Conservation (phyloP, 306 rosid species). For the Herpetospermum pedunculosum region DNA sequence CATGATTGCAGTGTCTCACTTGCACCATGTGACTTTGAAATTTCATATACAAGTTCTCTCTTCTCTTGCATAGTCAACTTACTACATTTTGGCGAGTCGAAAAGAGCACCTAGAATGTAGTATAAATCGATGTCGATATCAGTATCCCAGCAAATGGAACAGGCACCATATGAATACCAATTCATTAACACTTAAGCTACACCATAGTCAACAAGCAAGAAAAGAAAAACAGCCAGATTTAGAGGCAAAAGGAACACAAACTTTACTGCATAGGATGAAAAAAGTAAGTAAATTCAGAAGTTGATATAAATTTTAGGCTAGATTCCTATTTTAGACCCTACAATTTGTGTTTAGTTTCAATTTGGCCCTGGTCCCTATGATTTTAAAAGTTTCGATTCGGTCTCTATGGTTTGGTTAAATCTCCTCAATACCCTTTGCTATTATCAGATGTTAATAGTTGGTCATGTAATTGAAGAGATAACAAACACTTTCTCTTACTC, state of each 20-base stretch:
- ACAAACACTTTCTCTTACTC: background rate
- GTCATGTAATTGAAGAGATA: too few relatives aligned
- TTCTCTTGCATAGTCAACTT: conserved; percentile 78
- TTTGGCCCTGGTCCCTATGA: background rate
- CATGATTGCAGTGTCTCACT: conserved; percentile 75
- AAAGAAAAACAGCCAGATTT: background rate
- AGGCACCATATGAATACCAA: background rate
- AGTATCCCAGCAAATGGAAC: conserved; percentile 1
- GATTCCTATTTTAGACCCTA: background rate
- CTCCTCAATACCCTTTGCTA: background rate
- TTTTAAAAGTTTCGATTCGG: background rate
- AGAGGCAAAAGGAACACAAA: background rate
- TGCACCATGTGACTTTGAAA: conserved; percentile 69
- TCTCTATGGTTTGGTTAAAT: background rate
- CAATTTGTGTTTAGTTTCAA: background rate
- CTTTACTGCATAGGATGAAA: background rate
- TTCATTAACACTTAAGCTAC: background rate
- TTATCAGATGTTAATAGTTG: background rate
- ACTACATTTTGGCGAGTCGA: conserved; percentile 46
- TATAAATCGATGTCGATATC: conserved; percentile 14
- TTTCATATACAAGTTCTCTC: conserved; percentile 74
- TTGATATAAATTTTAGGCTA: background rate
- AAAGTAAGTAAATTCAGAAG: background rate
- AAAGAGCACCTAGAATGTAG: conserved; percentile 33
- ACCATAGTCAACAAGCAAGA: background rate